Conservation (phyloP, 768 basidiomycete genomes). For the Mycena sanguinolenta region DNA sequence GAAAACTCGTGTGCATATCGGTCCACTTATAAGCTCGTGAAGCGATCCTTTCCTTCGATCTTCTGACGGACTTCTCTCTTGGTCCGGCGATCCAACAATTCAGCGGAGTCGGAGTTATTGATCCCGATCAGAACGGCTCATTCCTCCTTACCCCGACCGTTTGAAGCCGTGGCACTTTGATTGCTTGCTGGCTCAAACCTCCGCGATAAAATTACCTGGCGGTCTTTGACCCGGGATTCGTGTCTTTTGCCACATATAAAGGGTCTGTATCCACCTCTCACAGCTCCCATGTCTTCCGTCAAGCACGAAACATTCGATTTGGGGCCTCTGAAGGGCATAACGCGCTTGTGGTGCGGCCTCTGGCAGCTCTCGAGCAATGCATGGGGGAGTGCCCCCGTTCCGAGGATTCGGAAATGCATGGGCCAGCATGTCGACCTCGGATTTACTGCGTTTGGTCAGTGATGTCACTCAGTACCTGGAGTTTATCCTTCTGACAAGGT, state of each 20-base stretch:
- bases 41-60: conserved; percentile 16
- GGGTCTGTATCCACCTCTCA: background rate
- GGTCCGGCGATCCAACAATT: conserved; percentile 5
- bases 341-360: conserved; percentile 29
- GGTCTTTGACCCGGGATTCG: background rate
- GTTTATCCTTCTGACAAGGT: conserved; percentile 5
- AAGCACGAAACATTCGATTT: conserved; percentile 28
- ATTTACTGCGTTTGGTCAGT: conserved; percentile 73
- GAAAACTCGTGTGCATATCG: conserved; percentile 13
- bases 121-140: conserved; percentile 30
- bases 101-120: conserved; percentile 28
- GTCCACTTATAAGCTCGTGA: conserved; percentile 18
- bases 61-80: conserved; percentile 22
- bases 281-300: conserved; percentile 12
- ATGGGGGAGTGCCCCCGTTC: conserved; percentile 28
- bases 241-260: conserved; percentile 10
- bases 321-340: conserved; percentile 17
- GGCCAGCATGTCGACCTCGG: conserved; percentile 50
- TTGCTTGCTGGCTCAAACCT: background rate
- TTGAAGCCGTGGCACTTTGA: conserved; percentile 7
- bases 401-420: conserved; percentile 27
- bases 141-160: conserved; percentile 11
- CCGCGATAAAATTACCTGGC: conserved; percentile 6
- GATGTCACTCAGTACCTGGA: background rate
- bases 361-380: conserved; percentile 34